Conservation (phyloP, 352 stramenopile genomes). For the Phytophthora idaei region DNA sequence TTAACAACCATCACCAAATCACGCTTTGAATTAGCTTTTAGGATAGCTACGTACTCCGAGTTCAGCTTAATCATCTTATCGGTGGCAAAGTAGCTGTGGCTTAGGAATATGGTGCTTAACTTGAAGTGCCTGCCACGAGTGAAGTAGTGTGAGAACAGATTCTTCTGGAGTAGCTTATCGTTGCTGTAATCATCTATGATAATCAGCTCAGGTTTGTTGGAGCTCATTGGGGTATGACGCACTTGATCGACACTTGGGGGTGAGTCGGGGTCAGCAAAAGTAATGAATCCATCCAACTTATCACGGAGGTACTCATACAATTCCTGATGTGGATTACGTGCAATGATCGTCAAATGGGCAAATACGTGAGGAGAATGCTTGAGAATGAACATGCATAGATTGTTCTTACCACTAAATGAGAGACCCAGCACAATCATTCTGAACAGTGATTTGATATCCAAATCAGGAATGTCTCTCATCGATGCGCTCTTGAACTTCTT, state of each 20-base stretch:
- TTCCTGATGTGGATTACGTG: background rate
- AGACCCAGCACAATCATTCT: background rate
- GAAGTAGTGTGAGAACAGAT: background rate
- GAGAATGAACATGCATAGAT: background rate
- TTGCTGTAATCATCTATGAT: conserved; percentile 3
- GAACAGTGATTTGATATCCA: too few species aligned
- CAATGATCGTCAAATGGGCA: background rate
- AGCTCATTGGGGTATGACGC: background rate
- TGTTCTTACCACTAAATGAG: background rate
- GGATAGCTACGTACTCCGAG: too few species aligned
- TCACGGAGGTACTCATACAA: too few species aligned
- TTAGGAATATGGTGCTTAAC: background rate
- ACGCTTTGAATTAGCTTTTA: conserved; percentile 1
- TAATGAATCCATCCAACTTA: background rate
- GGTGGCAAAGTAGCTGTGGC: background rate
- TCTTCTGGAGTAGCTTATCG: conserved; percentile 2
- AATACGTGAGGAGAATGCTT: background rate
- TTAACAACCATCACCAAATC: background rate
- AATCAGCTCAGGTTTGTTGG: conserved; percentile 3
- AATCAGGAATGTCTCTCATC: too few species aligned
- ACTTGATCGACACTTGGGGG: background rate
- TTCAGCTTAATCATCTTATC: too few species aligned
- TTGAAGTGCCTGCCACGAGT: background rate
- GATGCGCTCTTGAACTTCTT: too few species aligned
- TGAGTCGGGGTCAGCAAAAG: background rate